These are phyloP conservation scores for Ceratocystis eucalypticola DNA, from an alignment of 2,329 filamentous ascomycete genomes.

Conservation along the genomic window DNA sequence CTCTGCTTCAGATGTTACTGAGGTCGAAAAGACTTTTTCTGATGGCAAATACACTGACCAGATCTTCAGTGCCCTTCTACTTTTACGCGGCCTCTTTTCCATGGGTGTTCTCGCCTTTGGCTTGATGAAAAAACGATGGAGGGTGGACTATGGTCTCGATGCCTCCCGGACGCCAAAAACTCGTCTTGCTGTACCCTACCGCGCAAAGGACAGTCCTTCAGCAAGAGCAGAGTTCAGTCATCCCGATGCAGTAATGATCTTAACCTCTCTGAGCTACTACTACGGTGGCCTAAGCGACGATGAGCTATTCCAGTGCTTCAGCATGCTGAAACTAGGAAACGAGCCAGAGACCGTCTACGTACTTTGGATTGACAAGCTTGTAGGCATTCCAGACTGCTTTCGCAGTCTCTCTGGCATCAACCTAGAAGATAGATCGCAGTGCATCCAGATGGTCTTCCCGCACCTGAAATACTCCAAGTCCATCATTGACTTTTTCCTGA, in stretches of 20 bases:
- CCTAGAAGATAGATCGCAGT: conserved; percentile 39
- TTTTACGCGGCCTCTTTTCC: conserved; percentile 44
- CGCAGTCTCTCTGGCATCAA: conserved; percentile 40
- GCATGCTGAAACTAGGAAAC: conserved; percentile 36
- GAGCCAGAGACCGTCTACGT: conserved; percentile 39
- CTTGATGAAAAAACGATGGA: conserved; percentile 46
- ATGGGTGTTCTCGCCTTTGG: conserved; percentile 40
- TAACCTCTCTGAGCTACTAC: conserved; percentile 45
- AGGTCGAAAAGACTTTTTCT: conserved; percentile 28
- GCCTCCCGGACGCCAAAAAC: conserved; percentile 29
- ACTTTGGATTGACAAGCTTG: conserved; percentile 32
- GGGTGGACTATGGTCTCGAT: conserved; percentile 51
- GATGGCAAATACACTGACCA: conserved; percentile 22
- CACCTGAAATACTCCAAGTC: conserved; percentile 38
- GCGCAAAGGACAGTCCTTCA: conserved; percentile 44
- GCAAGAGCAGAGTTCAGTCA: conserved; percentile 48
- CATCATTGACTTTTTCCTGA: conserved; percentile 50
- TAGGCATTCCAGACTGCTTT: conserved; percentile 28
- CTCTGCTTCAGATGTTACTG: conserved; percentile 25
- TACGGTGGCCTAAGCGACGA: conserved; percentile 40
- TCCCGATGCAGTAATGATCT: conserved; percentile 41
- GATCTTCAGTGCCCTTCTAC: conserved; percentile 28
- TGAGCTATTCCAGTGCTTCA: conserved; percentile 36
- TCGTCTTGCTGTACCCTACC: conserved; percentile 43
- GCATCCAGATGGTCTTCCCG: conserved; percentile 37